Base-by-base conservation (phyloP, 2,329 filamentous ascomycete genomes). In the Parascedosporium putredinis region DNA sequence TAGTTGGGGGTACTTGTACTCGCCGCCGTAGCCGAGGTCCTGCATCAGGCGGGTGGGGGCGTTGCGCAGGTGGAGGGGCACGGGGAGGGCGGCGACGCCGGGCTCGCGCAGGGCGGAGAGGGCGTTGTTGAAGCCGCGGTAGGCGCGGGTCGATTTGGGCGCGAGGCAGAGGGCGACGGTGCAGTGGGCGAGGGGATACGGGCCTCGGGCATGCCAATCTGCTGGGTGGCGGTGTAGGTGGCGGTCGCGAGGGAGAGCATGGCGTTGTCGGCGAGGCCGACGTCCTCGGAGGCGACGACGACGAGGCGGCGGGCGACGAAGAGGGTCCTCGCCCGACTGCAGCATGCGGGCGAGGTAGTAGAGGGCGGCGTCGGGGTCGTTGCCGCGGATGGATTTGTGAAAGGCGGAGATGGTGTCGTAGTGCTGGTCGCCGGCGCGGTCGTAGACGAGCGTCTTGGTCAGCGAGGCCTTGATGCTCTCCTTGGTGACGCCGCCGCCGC, bases 1-100 rank as follows among this genome's bases (percentile, higher is more conserved):
- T 91, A 98, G 57, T 95, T 87, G 0, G 93, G 95, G 95, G 61
- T 98, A 97, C 66, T 97, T 97, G 67, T 98, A 98, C 62, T 89
- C 86, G 46, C 81, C 83, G 1, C 90, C 90, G 60, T 89, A 95
- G 0, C 88, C 91, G 56, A 97, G 69, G 57, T 96, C 91, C 59
- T 90, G 86, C 91, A 98, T 95, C 55, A 97, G 64, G 56, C 83
- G 78, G 1, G 93, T 97, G 0, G 93, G 91, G 7, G 93, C 93
- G 64, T 97, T 97, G 52, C 93, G 74, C 52, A 98, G 67, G 63
- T 97, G 93, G 34, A 93, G 67, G 2, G 93, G 93, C 20, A 98
- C 83, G 0, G 89, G 86, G 47, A 96, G 62, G 1, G 78, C 79
- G 0, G 89, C 90, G 2, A 94, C 74, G 1, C 90, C 91, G 0